Evolutionary conservation across 169 alveolate species (phyloP).

Genomic region (Cryptosporidium sp.): DNA sequence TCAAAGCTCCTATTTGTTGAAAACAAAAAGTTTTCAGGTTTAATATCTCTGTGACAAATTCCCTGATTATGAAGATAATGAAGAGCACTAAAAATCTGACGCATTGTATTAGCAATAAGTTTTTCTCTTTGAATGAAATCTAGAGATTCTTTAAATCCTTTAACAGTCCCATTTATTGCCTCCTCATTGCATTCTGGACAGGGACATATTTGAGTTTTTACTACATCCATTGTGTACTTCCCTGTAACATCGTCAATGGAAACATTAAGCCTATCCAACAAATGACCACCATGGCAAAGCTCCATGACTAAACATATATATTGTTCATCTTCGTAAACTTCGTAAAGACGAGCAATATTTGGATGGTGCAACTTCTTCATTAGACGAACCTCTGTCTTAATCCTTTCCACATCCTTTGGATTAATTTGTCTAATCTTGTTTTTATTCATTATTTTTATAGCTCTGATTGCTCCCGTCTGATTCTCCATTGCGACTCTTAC

Average conservation of each 20-base stretch:
- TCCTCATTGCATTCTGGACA: constrained; percentile 75
- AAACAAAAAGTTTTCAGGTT: constrained; percentile 87
- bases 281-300: constrained; percentile 75
- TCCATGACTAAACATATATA: constrained; percentile 76
- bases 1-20: constrained; percentile 78
- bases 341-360: constrained; percentile 74
- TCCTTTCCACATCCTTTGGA: constrained; percentile 75
- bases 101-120: constrained; percentile 78
- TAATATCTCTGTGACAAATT: constrained; percentile 85
- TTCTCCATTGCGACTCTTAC: constrained; percentile 60
- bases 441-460: constrained; percentile 60
- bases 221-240: neutral
- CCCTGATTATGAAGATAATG: constrained; percentile 84
- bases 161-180: neutral
- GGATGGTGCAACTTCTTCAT: constrained; percentile 77
- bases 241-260: neutral
- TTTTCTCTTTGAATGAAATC: constrained; percentile 61
- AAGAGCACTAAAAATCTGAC: constrained; percentile 84
- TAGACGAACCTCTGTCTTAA: constrained; percentile 78
- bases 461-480: constrained; percentile 25
- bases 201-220: constrained; percentile 41
- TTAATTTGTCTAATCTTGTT: constrained; percentile 65
- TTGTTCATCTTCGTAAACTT: constrained; percentile 76
- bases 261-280: constrained; percentile 55
- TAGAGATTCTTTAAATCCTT: neutral